Conservation (phyloP, 2,329 filamentous ascomycete genomes). For the Fusarium papillatum region DNA sequence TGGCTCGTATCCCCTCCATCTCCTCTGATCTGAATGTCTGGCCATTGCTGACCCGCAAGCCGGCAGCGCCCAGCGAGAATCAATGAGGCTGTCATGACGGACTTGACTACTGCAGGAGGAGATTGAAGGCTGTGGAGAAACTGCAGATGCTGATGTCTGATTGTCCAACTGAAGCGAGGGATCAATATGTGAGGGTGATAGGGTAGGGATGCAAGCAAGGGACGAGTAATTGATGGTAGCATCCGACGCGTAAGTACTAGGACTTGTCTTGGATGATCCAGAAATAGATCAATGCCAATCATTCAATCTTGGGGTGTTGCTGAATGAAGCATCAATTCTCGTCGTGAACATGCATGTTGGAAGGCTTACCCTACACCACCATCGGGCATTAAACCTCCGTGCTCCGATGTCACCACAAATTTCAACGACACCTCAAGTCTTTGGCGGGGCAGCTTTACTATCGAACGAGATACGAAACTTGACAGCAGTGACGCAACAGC, state of each 20-base stretch:
- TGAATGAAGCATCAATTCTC: not conserved
- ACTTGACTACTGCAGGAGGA: slow-evolving; percentile 41
- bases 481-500: slow-evolving; percentile 3
- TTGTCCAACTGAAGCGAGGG: slow-evolving; percentile 6
- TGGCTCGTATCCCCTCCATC: slow-evolving; percentile 21
- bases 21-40: slow-evolving; percentile 23
- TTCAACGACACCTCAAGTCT: slow-evolving; percentile 37
- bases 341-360: not conserved
- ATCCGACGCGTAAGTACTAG: slow-evolving; percentile 9
- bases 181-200: slow-evolving; percentile 6
- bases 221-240: not conserved
- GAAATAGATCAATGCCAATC: not conserved
- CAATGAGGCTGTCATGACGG: slow-evolving; percentile 30
- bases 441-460: slow-evolving; percentile 39
- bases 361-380: slow-evolving; percentile 24
- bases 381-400: slow-evolving; percentile 34
- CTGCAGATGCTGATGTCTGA: slow-evolving; percentile 4
- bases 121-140: slow-evolving; percentile 23
- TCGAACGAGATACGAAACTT: slow-evolving; percentile 24
- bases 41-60: slow-evolving; percentile 24
- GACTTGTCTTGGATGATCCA: slow-evolving; percentile 2
- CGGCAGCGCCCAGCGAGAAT: slow-evolving; percentile 20
- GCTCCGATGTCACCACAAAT: slow-evolving; percentile 40
- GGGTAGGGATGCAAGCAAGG: slow-evolving; percentile 11
- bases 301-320: not conserved